Evolutionary conservation across 345 rosid species (phyloP), one percentile per base, ranked within the genome.

Genomic region (Microthlaspi erraticum): DNA sequence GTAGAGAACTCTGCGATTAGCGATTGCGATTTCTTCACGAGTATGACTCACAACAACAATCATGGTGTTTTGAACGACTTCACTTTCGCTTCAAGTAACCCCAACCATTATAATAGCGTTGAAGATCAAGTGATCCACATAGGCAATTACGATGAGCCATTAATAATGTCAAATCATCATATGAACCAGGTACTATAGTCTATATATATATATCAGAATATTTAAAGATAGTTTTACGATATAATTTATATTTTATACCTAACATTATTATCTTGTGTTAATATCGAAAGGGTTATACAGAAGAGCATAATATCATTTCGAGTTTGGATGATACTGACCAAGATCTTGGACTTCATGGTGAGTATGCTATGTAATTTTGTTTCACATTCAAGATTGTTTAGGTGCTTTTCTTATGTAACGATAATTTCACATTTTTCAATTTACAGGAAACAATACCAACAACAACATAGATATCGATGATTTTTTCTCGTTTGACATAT

Each of bases 141-240:
- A 32, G 78, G 81, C 12, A 83, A 77, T 7, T 13, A 62, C 50
- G 83, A 81, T 74, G 86, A 70, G 31, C 82, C 80, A 19, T 45
- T 68, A 2, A 85, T 85, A 12, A 86, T 84, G 94, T 77, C 94
- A 8, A 79, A 73, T 70, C 84, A 85, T 49, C 87, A 87, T 68
- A 70, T 79, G 5, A 84, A 82, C 48, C 82, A 86, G 91, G 97
- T 90, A 83, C 13, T 45, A 10, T n/a, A n/a, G n/a, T n/a, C n/a
- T n/a, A n/a, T n/a, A n/a, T 7, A 2, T 11, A 36, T 14, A 36
- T 29, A 43, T 45, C 17, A 38, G 31, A 42, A 12, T 37, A 43
- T 2, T 23, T 20, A 38, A 48, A 31, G 0, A 18, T 23, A 33
- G 20, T 3, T 2, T 36, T 14, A 38, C 8, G 13, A 33, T 33